phyloP scores from a whole-genome alignment of 177 flowering plant genomes.

The Vitis hybrid region DNA sequence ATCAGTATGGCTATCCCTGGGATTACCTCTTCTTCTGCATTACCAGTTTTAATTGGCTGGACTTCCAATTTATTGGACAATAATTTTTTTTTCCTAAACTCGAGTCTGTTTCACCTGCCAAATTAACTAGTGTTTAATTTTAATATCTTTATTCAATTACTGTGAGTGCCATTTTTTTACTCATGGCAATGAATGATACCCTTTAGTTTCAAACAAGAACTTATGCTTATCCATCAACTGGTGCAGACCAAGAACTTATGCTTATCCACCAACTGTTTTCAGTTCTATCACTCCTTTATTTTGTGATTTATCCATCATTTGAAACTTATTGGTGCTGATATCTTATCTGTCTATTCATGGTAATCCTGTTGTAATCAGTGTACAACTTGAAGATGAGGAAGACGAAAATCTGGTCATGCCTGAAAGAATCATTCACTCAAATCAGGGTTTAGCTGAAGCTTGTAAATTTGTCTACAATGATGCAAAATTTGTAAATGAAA shows the following conservation, averaged over 20 bases:
- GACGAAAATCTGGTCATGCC: slow-evolving; percentile 26
- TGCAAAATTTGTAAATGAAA: slow-evolving; percentile 89
- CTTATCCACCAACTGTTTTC: background rate
- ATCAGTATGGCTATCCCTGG: background rate
- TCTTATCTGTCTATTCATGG: slow-evolving; percentile 12
- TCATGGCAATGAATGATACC: too few species aligned
- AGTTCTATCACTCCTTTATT: background rate
- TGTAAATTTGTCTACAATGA: slow-evolving; percentile 80
- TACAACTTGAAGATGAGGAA: slow-evolving; percentile 35
- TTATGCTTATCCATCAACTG: background rate
- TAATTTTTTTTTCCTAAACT: background rate
- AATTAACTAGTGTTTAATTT: background rate
- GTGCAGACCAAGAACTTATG: background rate
- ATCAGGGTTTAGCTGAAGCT: slow-evolving; percentile 68
- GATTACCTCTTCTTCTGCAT: background rate
- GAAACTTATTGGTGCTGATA: background rate
- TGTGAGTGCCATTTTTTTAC: too few species aligned
- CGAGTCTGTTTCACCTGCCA: background rate
- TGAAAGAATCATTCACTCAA: slow-evolving; percentile 31
- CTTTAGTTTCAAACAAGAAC: too few species aligned
- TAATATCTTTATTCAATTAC: background rate
- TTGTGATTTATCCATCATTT: background rate
- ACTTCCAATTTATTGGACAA: background rate
- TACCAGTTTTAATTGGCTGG: background rate
- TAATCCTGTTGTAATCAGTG: slow-evolving; percentile 29